phyloP scores from a whole-genome alignment of 768 basidiomycete genomes.

The Rhodosporidiobolus odoratus region DNA sequence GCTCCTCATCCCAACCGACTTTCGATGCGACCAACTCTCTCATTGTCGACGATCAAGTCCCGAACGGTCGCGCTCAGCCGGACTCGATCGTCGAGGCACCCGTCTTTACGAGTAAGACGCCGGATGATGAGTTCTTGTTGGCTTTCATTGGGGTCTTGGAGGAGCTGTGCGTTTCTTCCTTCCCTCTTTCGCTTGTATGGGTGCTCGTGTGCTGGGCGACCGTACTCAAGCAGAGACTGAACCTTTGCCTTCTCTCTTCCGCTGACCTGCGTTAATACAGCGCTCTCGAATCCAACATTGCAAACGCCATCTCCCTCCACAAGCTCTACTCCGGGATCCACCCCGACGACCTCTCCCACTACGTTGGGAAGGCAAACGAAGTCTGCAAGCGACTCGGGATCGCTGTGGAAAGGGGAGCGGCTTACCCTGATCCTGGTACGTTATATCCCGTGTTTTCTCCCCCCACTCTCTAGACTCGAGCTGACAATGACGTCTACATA shows the following conservation, averaged over 20 bases:
- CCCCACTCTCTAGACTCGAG: too few relatives aligned
- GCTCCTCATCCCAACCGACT: too few relatives aligned
- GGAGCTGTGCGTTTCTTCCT: conserved; percentile 12
- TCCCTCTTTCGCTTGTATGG: too few relatives aligned
- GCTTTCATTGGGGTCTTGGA: conserved; percentile 34
- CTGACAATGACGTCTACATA: too few relatives aligned
- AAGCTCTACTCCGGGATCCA: conserved; percentile 2
- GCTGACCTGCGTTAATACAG: too few relatives aligned
- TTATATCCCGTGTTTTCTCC: background rate
- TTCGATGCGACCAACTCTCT: background rate
- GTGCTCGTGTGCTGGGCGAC: too few relatives aligned
- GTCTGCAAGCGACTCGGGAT: conserved; percentile 17
- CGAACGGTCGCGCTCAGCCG: conserved; percentile 30
- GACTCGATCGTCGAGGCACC: conserved; percentile 21
- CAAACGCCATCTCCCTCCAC: background rate
- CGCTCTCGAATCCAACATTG: conserved; percentile 15
- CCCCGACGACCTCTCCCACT: background rate
- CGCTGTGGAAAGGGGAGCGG: conserved; percentile 13
- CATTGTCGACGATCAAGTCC: conserved; percentile 24
- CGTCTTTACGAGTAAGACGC: conserved; percentile 11
- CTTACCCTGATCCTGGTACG: conserved; percentile 21
- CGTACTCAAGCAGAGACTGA: background rate
- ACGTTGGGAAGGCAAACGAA: background rate
- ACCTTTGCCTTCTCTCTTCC: background rate
- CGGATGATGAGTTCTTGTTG: conserved; percentile 33